Evolutionary conservation across 257 asterid genomes (phyloP), one percentile per base, ranked within the genome.

Genomic region (Cynanchum wilfordii): DNA sequence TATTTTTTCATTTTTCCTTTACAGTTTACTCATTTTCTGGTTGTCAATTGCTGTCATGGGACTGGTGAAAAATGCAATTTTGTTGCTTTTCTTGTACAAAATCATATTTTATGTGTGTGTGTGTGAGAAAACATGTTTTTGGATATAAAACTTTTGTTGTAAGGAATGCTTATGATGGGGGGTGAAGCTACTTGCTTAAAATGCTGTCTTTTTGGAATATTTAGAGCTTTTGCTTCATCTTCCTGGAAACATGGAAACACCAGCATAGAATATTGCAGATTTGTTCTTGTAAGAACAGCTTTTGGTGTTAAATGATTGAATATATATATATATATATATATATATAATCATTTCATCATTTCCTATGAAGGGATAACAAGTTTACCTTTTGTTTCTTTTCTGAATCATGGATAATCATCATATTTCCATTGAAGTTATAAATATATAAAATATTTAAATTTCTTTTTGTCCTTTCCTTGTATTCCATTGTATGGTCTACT

Each of bases 401-500:
- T 59, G 38, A 54, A 27, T n/a, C 20, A 40, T 25, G 45, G 17
- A 50, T 69, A 30, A 30, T 30, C 33, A 55, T 38, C 7, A 30
- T 5, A 50, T 10, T 45, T 20, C 9, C 7, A 40, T 10, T 45
- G 24, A 65, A 42, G 16, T 30, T 30, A 33, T 15, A n/a, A n/a
- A n/a, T n/a, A n/a, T n/a, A n/a, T n/a, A n/a, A n/a, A n/a, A n/a
- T n/a, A n/a, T n/a, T n/a, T n/a, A n/a, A 24, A 22, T 13, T 69
- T 27, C 50, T 45, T 58, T 60, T 30, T 66, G 38, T 22, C 64
- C 70, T 30, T 12, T 65, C 42, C 30, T 78, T 67, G 40, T 57
- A 79, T 81, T 73, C 49, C 22, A 51, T 72, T 72, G 78, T 69
- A 59, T 63, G 79, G 55, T 29, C n/a, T 84, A 74, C 75, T 78